Evolutionary conservation across 352 stramenopile species (phyloP), one percentile per base, ranked within the genome.

Genomic region (Thraustotheca clavata): DNA sequence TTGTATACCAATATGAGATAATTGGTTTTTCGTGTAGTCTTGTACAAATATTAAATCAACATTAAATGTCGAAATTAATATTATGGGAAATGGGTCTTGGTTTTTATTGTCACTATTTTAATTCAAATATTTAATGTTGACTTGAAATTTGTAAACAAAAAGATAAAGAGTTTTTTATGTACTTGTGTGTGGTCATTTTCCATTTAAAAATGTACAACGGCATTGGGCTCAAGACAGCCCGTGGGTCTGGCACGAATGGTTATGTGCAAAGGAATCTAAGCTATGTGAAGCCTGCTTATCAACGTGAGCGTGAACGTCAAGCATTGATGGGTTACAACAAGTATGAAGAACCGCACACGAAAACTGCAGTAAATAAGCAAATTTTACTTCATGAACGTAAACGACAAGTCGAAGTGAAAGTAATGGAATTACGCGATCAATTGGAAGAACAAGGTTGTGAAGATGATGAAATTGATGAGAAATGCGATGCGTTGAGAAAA

Each of bases 231-330:
- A 73, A 76, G 59, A 95, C 86, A 0, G 76, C 89, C 63, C 85
- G 87, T 55, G 87, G 87, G 61, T 92, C 83, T 40, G 84, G 85
- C 67, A 96, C 87, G 55, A 96, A 91, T 73, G 87, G 87, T 41
- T 94, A 95, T 62, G 86, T 94, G 52, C 85, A 94, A 74, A 71
- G 76, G 43, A 95, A 94, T 69, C 63, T 90, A 31, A 89, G 82
- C 73, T 78, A 88, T 57, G 82, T 95, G 59, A 79, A 83, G 48
- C 73, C 80, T 27, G 72, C 65, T n/a, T 79, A 80, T 67, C 79
- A 82, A 60, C 77, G 80, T 16, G 77, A 93, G 68, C 12, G 27
- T 14, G 48, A 67, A 22, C 46, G 32, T 36, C 41, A 38, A 27
- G 36, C 27, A 27, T 20, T 49, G 48, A 48, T 43, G 18, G 38